These are phyloP conservation scores for Backusella mclennaniae DNA, from an alignment of 192 early-diverging fungal species.

Conservation along the genomic window DNA sequence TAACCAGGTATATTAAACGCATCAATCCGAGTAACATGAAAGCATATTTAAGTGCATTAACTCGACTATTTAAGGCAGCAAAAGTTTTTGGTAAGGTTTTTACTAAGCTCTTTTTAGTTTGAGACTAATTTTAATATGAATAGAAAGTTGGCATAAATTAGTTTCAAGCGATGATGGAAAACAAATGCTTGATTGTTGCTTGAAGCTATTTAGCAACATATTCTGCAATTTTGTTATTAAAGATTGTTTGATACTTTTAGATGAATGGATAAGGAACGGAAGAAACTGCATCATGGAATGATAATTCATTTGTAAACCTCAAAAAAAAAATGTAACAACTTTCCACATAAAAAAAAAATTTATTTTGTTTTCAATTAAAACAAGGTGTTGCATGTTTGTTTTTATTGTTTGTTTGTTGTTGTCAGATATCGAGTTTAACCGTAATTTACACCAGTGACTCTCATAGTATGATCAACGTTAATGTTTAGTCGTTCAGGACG, in stretches of 20 bases:
- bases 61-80: conserved; percentile 6
- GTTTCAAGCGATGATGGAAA: neutral
- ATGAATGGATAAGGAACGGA: conserved; percentile 13
- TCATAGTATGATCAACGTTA: conserved; percentile 31
- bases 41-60: conserved; percentile 1
- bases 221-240: conserved; percentile 16
- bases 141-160: neutral
- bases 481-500: conserved; percentile 45
- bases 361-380: neutral
- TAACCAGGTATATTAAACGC: neutral
- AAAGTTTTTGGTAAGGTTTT: conserved; percentile 3
- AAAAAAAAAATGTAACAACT: neutral
- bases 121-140: neutral
- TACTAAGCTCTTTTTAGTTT: neutral
- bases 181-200: neutral
- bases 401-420: neutral
- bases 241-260: conserved; percentile 5
- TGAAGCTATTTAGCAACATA: neutral
- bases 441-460: conserved; percentile 39
- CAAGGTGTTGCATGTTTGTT: neutral
- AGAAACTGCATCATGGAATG: neutral
- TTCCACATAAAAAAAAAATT: neutral
- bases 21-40: neutral
- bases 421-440: conserved; percentile 25
- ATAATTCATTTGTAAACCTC: neutral